These are phyloP conservation scores for Paracoccidioides lutzii DNA, from an alignment of 2,329 filamentous ascomycete species.

Conservation along the genomic window DNA sequence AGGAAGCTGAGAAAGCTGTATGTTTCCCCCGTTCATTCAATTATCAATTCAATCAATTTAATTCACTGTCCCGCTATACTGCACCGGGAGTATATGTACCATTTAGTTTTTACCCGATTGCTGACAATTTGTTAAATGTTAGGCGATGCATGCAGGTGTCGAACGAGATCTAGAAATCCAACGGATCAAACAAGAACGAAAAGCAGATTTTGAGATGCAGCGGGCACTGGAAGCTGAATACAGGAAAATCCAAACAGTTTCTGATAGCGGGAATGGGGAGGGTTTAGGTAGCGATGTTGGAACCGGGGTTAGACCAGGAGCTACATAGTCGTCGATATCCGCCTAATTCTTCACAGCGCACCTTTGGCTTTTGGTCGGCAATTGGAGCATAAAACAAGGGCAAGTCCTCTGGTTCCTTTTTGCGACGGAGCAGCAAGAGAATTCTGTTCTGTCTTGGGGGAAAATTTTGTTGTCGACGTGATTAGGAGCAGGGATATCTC, in stretches of 20 bases:
- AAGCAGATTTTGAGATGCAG: conserved; percentile 92
- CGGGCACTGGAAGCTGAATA: conserved; percentile 75
- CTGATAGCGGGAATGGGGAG: conserved; percentile 29
- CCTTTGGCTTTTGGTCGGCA: not conserved
- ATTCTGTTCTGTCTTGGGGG: not conserved
- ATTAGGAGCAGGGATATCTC: not conserved
- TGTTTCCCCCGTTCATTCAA: conserved; percentile 19
- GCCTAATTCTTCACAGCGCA: not conserved
- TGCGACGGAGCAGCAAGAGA: not conserved
- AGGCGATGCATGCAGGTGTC: conserved; percentile 92
- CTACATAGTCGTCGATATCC: not conserved
- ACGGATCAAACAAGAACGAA: conserved; percentile 74
- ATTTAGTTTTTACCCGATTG: not conserved
- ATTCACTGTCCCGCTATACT: too few species aligned
- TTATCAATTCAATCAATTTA: not conserved
- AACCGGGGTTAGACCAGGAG: not conserved
- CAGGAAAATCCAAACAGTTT: conserved; percentile 72
- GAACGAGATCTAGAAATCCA: conserved; percentile 92
- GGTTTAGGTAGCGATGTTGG: not conserved
- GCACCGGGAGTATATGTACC: not conserved
- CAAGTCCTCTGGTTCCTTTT: not conserved
- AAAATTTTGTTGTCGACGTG: not conserved
- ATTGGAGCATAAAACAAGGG: not conserved
- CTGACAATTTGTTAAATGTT: conserved; percentile 8
- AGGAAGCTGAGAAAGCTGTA: conserved; percentile 72